These are phyloP conservation scores for Rhizoclosmatium globosum DNA, from an alignment of 192 early-diverging fungal species.

Conservation along the genomic window DNA sequence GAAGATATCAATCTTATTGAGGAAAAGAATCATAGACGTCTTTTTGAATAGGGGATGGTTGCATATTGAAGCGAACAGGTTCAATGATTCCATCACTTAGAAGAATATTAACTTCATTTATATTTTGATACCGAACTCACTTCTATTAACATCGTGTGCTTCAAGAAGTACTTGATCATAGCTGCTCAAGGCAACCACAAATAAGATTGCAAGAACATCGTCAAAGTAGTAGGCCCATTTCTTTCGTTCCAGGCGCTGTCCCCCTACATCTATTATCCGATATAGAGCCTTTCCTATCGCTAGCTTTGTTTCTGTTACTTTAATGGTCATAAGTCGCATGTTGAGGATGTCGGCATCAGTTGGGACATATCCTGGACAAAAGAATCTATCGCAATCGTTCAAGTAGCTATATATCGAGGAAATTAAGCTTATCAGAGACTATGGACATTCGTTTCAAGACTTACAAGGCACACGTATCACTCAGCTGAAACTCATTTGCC, in stretches of 20 bases:
- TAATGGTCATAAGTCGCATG: constrained; percentile 69
- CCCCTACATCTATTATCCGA: constrained; percentile 72
- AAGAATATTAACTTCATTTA: neutral
- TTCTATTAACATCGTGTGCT: constrained; percentile 58
- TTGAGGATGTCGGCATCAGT: constrained; percentile 72
- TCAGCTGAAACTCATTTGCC: constrained; percentile 50
- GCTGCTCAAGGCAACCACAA: constrained; percentile 63
- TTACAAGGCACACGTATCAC: constrained; percentile 53
- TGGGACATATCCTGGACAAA: constrained; percentile 57
- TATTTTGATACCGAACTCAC: neutral
- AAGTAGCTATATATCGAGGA: constrained; percentile 8
- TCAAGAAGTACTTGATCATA: constrained; percentile 66
- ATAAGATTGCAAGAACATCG: constrained; percentile 67
- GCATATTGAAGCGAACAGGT: constrained; percentile 36
- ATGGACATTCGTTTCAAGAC: too few species aligned
- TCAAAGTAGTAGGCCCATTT: constrained; percentile 74
- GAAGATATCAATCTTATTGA: constrained; percentile 73
- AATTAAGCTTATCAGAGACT: too few species aligned
- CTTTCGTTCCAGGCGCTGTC: constrained; percentile 63
- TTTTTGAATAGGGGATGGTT: constrained; percentile 48
- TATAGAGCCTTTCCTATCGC: constrained; percentile 51
- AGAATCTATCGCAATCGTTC: constrained; percentile 56
- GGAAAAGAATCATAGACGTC: constrained; percentile 65
- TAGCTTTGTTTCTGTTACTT: constrained; percentile 65
- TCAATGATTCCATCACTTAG: constrained; percentile 49